A percentile compares a stretch with the other conserved stretches of the same genome.
These are phyloP conservation scores for Fraxinus platypoda DNA, from an alignment of 305 asterid species.

Conservation along the genomic window DNA sequence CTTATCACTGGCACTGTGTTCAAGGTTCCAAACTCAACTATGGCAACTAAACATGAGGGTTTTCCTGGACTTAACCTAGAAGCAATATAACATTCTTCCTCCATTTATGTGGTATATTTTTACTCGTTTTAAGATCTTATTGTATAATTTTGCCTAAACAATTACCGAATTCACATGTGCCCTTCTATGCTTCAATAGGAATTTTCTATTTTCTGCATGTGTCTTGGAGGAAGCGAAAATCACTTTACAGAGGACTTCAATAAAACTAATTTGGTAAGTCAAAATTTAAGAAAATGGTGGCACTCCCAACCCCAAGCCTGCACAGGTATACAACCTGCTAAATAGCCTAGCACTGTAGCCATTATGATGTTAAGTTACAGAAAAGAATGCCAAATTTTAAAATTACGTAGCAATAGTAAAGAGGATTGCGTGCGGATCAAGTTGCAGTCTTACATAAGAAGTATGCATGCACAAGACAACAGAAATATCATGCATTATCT, in stretches of 20 bases:
- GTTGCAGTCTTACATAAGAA: background rate
- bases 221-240: background rate
- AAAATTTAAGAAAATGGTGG: background rate
- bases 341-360: background rate
- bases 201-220: background rate
- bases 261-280: background rate
- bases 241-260: background rate
- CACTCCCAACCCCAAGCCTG: background rate
- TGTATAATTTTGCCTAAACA: too few relatives aligned
- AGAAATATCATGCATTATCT: constrained; percentile 22
- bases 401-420: background rate
- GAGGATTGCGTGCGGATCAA: background rate
- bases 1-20: too few relatives aligned
- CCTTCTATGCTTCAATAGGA: too few relatives aligned
- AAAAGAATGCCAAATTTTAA: background rate
- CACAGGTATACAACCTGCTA: background rate
- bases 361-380: background rate
- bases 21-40: too few relatives aligned
- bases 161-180: too few relatives aligned
- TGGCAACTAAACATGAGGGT: too few relatives aligned
- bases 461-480: constrained; percentile 1
- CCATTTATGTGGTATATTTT: too few relatives aligned
- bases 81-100: too few relatives aligned
- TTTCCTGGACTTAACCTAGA: too few relatives aligned
- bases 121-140: too few relatives aligned